Percentiles rank a stretch among this genome's conserved stretches.
These are phyloP conservation scores for Fusarium foetens DNA, from an alignment of 2,329 filamentous ascomycete genomes.

Conservation along the genomic window DNA sequence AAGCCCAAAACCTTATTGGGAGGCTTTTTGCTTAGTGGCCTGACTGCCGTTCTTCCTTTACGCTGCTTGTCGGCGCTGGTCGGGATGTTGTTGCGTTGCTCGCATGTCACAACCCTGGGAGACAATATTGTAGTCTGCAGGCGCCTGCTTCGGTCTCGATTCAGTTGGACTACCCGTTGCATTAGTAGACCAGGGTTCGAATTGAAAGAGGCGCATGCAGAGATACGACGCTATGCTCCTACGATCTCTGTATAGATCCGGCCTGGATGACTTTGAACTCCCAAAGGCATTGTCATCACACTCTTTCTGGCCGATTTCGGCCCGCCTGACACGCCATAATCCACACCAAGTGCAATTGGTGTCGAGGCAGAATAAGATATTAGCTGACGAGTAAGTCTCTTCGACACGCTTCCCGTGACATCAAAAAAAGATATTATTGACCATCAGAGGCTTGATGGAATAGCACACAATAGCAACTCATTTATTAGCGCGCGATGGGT, in stretches of 20 bases:
- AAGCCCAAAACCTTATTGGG: constrained; percentile 5
- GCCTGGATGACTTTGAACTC: background rate
- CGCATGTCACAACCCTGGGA: constrained; percentile 8
- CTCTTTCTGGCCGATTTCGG: background rate
- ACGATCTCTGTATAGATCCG: constrained; percentile 22
- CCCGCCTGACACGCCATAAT: background rate
- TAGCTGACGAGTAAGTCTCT: background rate
- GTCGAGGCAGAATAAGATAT: background rate
- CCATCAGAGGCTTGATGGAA: background rate
- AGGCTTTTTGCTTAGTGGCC: constrained; percentile 9
- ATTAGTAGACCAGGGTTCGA: constrained; percentile 19
- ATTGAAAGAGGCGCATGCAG: constrained; percentile 7
- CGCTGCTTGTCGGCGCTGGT: constrained; percentile 11
- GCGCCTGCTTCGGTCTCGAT: constrained; percentile 33
- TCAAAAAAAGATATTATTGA: background rate
- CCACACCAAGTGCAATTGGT: background rate
- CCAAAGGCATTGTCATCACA: background rate
- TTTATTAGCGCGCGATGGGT: constrained; percentile 28
- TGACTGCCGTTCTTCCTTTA: constrained; percentile 13
- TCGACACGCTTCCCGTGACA: background rate
- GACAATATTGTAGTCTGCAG: constrained; percentile 31
- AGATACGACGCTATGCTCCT: constrained; percentile 4
- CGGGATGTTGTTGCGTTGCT: background rate
- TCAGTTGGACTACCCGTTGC: constrained; percentile 32
- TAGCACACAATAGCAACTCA: constrained; percentile 9